Base-by-base conservation (phyloP, 1,139 yeast species). In the Spencermartinsiella ligniputridi region DNA sequence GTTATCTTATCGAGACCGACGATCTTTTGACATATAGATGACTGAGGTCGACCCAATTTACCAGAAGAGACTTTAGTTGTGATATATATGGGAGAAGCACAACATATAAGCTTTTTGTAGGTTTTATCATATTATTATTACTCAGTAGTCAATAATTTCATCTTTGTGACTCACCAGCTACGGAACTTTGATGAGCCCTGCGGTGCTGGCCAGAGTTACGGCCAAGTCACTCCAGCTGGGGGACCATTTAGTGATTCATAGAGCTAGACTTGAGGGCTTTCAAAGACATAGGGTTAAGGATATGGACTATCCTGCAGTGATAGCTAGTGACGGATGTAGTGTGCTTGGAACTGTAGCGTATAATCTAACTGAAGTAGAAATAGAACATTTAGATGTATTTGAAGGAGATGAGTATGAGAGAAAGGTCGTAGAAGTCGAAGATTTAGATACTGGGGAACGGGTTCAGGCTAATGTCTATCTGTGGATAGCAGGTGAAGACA, bases 171-270 rank as follows among this genome's bases (percentile, higher is more conserved):
- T 8, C 32, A 27, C 32, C 12, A 63, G 64, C 47, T 61, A 62
- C 45, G 68, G 68, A n/a, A 64, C 68, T 4, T 45, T 64, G 19
- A 64, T 62, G 62, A 54, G 66, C 4, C 60, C 60, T 1, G 36
- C 47, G 12, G 68, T 64, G n/a, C 52, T 64, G 20, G 53, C 63
- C 5, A 49, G 64, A 24, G 68, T 64, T 16, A 52, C 58, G 4
- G 50, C 54, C 9, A 38, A 44, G 29, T 42, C 48, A 15, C 51
- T 55, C 4, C 50, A 50, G 18, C 35, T 40, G 3, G 39, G 40
- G 21, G 35, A 42, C 20, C 39, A 42, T 8, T 35, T 62, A 1
- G 37, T 35, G 8, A 45, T 61, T 2, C 52, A 52, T 24, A 46
- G 53, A 2, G 66, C 63, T 1, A 45, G 41, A 11, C 48, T 64